Evolutionary conservation across 202 grass and related monocot species (phyloP).

Genomic region (Dendrocalamus latiflorus): DNA sequence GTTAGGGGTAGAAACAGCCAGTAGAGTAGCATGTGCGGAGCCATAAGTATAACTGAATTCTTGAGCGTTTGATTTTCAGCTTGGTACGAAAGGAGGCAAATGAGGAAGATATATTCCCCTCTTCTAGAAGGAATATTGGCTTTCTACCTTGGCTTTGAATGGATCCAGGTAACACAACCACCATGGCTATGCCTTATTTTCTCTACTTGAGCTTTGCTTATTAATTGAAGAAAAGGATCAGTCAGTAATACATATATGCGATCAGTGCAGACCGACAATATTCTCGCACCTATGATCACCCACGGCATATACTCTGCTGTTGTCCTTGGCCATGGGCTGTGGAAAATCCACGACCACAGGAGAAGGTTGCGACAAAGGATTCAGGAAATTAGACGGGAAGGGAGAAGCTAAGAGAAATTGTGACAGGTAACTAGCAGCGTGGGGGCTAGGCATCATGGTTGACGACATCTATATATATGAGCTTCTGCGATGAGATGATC

Average conservation of each 20-base stretch:
- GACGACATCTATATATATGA: too few relatives aligned
- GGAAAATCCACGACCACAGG: slow-evolving; percentile 92
- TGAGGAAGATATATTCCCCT: slow-evolving; percentile 98
- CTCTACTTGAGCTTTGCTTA: background rate
- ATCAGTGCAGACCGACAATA: slow-evolving; percentile 65
- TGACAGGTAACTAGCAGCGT: slow-evolving; percentile 1
- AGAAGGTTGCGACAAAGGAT: slow-evolving; percentile 66
- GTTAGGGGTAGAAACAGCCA: too few relatives aligned
- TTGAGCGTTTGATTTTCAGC: slow-evolving; percentile 33
- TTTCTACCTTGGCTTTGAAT: slow-evolving; percentile 96
- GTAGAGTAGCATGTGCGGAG: background rate
- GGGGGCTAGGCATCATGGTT: background rate
- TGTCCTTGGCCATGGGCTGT: slow-evolving; percentile 81
- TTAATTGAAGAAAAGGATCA: background rate
- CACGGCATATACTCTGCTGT: slow-evolving; percentile 96
- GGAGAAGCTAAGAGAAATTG: slow-evolving; percentile 4
- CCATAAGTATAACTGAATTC: background rate
- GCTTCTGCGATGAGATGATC: background rate
- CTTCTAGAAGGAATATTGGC: slow-evolving; percentile 87
- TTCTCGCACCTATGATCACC: slow-evolving; percentile 90
- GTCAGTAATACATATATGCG: background rate
- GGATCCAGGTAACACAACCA: slow-evolving; percentile 61
- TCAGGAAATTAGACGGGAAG: slow-evolving; percentile 58
- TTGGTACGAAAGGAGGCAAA: slow-evolving; percentile 79
- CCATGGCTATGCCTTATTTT: background rate